phyloP scores from a whole-genome alignment of 345 rosid genomes.

The Ceriops tagal region DNA sequence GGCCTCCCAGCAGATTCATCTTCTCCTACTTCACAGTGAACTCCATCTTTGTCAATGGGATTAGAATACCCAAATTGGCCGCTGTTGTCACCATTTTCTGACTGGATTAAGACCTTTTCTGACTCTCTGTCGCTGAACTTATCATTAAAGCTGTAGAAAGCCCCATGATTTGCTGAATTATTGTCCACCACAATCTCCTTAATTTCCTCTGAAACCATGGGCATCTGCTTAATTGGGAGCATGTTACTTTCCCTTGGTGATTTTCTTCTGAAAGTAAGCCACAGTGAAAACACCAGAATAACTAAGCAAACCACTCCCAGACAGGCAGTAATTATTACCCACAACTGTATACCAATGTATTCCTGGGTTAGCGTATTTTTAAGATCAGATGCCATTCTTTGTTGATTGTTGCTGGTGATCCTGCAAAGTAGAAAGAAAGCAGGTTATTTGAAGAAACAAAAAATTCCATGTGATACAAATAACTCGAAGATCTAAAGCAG shows the following conservation, averaged over 20 bases:
- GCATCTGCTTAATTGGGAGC: conserved; percentile 50
- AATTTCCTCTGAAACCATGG: conserved; percentile 63
- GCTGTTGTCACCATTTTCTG: conserved; percentile 53
- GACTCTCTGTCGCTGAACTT: conserved; percentile 55
- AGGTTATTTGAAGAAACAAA: background rate
- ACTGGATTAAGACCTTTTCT: conserved; percentile 48
- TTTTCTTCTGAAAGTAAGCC: conserved; percentile 74
- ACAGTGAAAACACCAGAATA: conserved; percentile 57
- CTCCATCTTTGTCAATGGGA: conserved; percentile 41
- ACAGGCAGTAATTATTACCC: conserved; percentile 67
- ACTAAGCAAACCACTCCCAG: conserved; percentile 50
- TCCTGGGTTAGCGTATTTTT: conserved; percentile 48
- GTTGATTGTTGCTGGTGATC: conserved; percentile 21
- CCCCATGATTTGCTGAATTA: conserved; percentile 56
- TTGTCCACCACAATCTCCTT: conserved; percentile 84
- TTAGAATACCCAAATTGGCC: conserved; percentile 58
- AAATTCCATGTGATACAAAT: background rate
- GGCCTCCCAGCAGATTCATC: conserved; percentile 32
- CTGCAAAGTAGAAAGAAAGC: conserved; percentile 28
- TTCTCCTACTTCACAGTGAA: conserved; percentile 49
- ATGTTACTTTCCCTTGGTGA: conserved; percentile 42
- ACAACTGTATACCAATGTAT: conserved; percentile 56
- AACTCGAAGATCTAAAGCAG: background rate
- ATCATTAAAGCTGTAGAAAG: conserved; percentile 41
- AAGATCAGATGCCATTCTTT: conserved; percentile 60